Conservation (phyloP, 257 asterid species). For the Gentiana dahurica region DNA sequence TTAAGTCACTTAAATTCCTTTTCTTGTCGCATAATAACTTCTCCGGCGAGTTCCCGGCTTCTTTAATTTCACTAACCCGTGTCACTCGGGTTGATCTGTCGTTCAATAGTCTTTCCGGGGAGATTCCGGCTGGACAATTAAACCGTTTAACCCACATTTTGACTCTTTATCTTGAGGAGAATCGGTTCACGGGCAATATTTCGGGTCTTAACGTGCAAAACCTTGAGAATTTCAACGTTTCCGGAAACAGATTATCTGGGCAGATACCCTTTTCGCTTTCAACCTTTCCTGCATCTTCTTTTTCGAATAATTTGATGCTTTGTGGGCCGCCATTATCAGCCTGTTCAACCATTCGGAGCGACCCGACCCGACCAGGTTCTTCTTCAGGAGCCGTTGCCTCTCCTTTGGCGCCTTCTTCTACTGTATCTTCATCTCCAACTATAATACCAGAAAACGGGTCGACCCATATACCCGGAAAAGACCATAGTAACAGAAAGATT, state of each 20-base stretch:
- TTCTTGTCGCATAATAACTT: slow-evolving; percentile 54
- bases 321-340: slow-evolving; percentile 61
- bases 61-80: slow-evolving; percentile 25
- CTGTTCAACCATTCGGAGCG: slow-evolving; percentile 25
- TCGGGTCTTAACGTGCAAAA: slow-evolving; percentile 28
- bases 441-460: not conserved
- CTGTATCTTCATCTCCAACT: too few relatives aligned
- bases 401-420: slow-evolving; percentile 40
- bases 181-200: slow-evolving; percentile 47
- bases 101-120: slow-evolving; percentile 50
- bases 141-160: slow-evolving; percentile 43
- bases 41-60: slow-evolving; percentile 50
- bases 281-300: slow-evolving; percentile 41
- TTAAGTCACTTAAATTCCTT: slow-evolving; percentile 41
- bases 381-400: slow-evolving; percentile 33
- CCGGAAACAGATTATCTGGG: slow-evolving; percentile 43
- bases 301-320: slow-evolving; percentile 28
- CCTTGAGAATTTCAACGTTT: slow-evolving; percentile 70
- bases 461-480: not conserved
- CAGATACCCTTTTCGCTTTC: slow-evolving; percentile 51
- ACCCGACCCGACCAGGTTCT: slow-evolving; percentile 36
- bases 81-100: slow-evolving; percentile 81
- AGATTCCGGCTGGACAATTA: slow-evolving; percentile 24
- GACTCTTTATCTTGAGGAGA: slow-evolving; percentile 57
- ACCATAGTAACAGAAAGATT: slow-evolving; percentile 17